These are phyloP conservation scores for Volvox africanus DNA, from an alignment of 139 green algal species.

Conservation along the genomic window DNA sequence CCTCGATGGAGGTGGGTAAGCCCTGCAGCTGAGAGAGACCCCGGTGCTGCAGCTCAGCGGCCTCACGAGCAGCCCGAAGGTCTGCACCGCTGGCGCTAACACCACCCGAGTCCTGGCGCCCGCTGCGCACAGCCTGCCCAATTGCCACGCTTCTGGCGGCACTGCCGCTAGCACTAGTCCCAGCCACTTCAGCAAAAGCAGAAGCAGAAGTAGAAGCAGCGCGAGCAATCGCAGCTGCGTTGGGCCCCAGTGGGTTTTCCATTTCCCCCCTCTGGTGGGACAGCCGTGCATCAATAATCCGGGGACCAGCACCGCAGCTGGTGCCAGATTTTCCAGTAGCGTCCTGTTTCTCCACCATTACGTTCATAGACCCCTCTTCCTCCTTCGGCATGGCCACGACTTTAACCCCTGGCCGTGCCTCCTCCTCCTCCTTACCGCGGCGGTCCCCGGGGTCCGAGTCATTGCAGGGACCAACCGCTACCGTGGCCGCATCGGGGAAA, in stretches of 20 bases:
- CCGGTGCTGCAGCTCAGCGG: slow-evolving; percentile 76
- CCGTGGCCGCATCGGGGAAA: no score
- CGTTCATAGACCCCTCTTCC: neutral
- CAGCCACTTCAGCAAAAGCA: neutral
- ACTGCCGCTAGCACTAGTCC: neutral
- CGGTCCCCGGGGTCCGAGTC: no score
- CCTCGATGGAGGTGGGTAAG: slow-evolving; percentile 82
- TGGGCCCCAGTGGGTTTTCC: slow-evolving; percentile 1
- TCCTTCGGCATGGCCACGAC: neutral
- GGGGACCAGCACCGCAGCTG: neutral
- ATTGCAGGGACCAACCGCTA: no score
- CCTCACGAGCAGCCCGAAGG: slow-evolving; percentile 73
- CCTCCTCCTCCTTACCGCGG: neutral
- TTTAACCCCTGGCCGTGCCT: neutral
- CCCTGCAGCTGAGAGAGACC: slow-evolving; percentile 35
- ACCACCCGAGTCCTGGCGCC: neutral
- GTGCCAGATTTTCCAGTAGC: neutral
- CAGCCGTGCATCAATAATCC: slow-evolving; percentile 33
- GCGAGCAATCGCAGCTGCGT: neutral
- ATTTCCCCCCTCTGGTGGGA: slow-evolving; percentile 29
- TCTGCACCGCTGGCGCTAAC: neutral
- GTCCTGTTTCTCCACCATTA: no score
- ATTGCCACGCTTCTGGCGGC: neutral
- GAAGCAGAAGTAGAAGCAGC: slow-evolving; percentile 2
- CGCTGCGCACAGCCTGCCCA: neutral